Evolutionary conservation across 805 yeast species (phyloP).

Genomic region (Starmerella apis): DNA sequence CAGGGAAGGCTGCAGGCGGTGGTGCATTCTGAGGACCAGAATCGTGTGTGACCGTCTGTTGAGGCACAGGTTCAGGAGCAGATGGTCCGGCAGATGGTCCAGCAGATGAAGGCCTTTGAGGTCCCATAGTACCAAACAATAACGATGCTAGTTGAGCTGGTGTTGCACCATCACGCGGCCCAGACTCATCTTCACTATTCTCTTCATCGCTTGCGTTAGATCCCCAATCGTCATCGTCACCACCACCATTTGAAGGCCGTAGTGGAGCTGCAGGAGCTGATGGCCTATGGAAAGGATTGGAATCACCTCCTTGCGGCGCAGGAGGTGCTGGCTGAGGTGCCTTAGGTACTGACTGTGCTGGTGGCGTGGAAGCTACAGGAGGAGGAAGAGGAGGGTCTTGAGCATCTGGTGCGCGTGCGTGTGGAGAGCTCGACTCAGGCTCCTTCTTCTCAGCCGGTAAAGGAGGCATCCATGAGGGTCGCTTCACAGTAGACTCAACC

Average conservation of each 20-base stretch:
- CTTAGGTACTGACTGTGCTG: conserved; percentile 6
- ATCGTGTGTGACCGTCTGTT: not conserved
- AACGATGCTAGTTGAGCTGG: conserved; percentile 37
- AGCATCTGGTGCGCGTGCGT: too few species aligned
- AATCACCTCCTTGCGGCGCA: conserved; percentile 10
- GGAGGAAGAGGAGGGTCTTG: not conserved
- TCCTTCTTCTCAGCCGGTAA: not conserved
- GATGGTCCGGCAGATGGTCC: not conserved
- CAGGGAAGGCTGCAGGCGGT: not conserved
- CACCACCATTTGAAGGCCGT: conserved; percentile 22
- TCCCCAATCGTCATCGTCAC: conserved; percentile 29
- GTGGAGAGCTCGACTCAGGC: not conserved
- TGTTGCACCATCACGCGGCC: conserved; percentile 30
- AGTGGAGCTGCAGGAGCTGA: conserved; percentile 1
- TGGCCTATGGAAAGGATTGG: conserved; percentile 19
- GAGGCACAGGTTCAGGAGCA: not conserved
- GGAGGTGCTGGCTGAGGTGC: not conserved
- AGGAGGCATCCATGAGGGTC: conserved; percentile 23
- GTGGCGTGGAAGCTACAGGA: not conserved
- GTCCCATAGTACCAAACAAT: conserved; percentile 37
- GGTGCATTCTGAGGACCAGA: not conserved
- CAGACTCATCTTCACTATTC: conserved; percentile 26
- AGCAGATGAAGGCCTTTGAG: conserved; percentile 23
- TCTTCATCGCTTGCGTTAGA: conserved; percentile 29
- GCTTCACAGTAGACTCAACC: conserved; percentile 19